A percentile compares a stretch with the other conserved stretches of the same genome.
Conservation (phyloP, 306 rosid species). For the Quercus gilva region DNA sequence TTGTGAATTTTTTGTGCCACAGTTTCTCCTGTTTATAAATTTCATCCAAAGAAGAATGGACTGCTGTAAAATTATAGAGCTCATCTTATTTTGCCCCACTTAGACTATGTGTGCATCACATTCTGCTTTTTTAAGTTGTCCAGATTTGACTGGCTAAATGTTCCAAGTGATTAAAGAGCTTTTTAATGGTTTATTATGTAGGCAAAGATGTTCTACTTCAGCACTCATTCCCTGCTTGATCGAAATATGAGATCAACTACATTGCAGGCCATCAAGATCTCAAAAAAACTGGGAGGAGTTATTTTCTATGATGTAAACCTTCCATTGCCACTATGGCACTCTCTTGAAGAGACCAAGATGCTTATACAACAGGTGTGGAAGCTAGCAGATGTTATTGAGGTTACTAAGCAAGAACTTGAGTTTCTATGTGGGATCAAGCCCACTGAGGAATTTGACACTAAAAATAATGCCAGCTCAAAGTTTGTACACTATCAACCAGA, state of each 20-base stretch:
- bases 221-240: conserved; percentile 85
- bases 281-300: conserved; percentile 76
- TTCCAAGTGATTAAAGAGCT: conserved; percentile 1
- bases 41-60: neutral
- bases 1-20: neutral
- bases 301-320: conserved; percentile 88
- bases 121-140: neutral
- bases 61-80: neutral
- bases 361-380: conserved; percentile 78
- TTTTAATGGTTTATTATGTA: conserved; percentile 41
- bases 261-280: conserved; percentile 70
- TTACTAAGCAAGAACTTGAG: conserved; percentile 95
- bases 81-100: neutral
- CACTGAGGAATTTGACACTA: conserved; percentile 81
- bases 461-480: conserved; percentile 70
- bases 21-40: neutral
- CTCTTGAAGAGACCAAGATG: conserved; percentile 68
- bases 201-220: conserved; percentile 94
- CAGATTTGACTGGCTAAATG: conserved; percentile 11
- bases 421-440: conserved; percentile 79
- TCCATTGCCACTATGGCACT: conserved; percentile 86
- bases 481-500: conserved; percentile 76
- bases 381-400: conserved; percentile 85
- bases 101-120: neutral
- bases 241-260: conserved; percentile 81